Conservation (phyloP, 228 moss, liverwort and hornwort genomes). For the Sphagnum fallax region DNA sequence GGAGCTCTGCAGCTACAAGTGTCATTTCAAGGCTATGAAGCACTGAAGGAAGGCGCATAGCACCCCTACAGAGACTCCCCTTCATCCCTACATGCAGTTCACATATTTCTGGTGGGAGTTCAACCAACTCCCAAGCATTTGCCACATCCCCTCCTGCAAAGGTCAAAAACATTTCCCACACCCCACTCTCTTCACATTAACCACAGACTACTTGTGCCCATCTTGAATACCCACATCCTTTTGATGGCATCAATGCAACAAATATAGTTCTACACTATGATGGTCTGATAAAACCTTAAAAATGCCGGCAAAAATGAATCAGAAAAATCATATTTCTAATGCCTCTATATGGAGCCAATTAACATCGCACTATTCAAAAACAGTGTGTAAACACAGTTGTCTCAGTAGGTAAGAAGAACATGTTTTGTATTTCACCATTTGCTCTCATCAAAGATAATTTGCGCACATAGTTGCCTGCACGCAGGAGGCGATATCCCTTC, state of each 20-base stretch:
- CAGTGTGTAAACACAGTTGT: too few relatives aligned
- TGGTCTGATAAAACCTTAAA: too few relatives aligned
- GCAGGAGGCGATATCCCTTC: conserved; percentile 41
- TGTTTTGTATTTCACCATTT: conserved; percentile 26
- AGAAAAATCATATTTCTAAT: too few relatives aligned
- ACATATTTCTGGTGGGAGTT: conserved; percentile 75
- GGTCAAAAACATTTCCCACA: neutral
- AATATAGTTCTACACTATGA: neutral
- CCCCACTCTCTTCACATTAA: neutral
- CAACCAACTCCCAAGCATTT: conserved; percentile 37
- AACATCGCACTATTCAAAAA: too few relatives aligned
- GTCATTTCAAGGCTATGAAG: conserved; percentile 64
- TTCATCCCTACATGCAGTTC: conserved; percentile 49
- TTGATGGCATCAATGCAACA: neutral
- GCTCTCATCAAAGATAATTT: conserved; percentile 21
- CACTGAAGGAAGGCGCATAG: conserved; percentile 77
- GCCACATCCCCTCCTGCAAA: conserved; percentile 27
- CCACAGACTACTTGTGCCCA: neutral
- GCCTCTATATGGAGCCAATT: too few relatives aligned
- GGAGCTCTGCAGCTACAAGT: conserved; percentile 70
- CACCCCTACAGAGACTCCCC: conserved; percentile 59
- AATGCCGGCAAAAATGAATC: too few relatives aligned
- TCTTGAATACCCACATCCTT: neutral
- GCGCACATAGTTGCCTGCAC: conserved; percentile 61
- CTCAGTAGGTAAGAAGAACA: too few relatives aligned